A percentile compares a stretch with the other conserved stretches of the same genome.
These are phyloP conservation scores for Leersia perrieri DNA, from an alignment of 176 grass and related monocot genomes.

Conservation along the genomic window DNA sequence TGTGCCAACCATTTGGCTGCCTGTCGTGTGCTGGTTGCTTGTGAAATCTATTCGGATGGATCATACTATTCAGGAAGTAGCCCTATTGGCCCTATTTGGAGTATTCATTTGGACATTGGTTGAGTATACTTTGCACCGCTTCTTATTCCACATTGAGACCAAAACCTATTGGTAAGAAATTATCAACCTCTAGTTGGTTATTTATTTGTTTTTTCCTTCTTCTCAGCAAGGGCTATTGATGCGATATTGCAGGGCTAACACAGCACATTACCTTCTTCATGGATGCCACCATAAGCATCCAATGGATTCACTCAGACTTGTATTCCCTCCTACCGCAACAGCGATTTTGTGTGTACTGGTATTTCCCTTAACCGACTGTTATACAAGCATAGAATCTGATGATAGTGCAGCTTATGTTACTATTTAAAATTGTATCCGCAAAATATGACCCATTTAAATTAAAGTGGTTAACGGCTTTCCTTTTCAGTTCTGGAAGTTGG, in stretches of 20 bases:
- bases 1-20: constrained; percentile 84
- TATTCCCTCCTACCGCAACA: constrained; percentile 77
- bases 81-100: constrained; percentile 48
- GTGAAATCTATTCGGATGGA: constrained; percentile 60
- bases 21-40: constrained; percentile 65
- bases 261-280: constrained; percentile 82
- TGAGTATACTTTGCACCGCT: constrained; percentile 85
- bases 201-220: neutral
- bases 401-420: neutral
- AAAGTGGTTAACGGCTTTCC: neutral
- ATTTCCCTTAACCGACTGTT: constrained; percentile 15
- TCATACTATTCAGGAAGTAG: constrained; percentile 49
- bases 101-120: constrained; percentile 86
- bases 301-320: constrained; percentile 91
- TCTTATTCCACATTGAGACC: constrained; percentile 92
- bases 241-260: constrained; percentile 69
- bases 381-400: neutral
- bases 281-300: constrained; percentile 98
- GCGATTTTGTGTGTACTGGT: constrained; percentile 83
- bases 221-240: neutral
- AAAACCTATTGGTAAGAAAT: constrained; percentile 61
- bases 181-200: neutral
- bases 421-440: neutral
- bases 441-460: neutral
- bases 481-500: constrained; percentile 87